These are phyloP conservation scores for Pistacia integerrima DNA, from an alignment of 345 rosid species.

Conservation along the genomic window DNA sequence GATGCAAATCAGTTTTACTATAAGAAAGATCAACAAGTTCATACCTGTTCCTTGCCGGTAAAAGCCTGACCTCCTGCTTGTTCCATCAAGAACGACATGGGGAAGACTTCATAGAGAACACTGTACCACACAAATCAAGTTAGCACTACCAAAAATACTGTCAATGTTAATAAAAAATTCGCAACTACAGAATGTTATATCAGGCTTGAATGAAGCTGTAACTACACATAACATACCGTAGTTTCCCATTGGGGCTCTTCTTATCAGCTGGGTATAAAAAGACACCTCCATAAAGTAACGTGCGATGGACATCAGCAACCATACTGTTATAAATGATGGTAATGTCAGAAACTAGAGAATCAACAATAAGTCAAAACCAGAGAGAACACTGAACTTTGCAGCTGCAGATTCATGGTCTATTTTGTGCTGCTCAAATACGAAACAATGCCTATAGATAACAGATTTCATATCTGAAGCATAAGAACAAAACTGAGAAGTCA, in stretches of 20 bases:
- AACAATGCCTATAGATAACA: not conserved
- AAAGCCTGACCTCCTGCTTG: constrained; percentile 98
- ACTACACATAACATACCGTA: constrained; percentile 59
- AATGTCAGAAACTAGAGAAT: constrained; percentile 10
- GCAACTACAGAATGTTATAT: not conserved
- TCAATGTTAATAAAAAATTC: not conserved
- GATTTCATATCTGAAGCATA: not conserved
- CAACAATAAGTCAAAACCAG: not conserved
- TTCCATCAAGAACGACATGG: constrained; percentile 97
- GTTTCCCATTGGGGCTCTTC: constrained; percentile 91
- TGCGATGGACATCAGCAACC: constrained; percentile 99
- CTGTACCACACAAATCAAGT: constrained; percentile 35
- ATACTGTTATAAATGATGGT: constrained; percentile 51
- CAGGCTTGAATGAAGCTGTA: not conserved
- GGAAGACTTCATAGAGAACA: constrained; percentile 95
- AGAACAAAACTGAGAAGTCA: not conserved
- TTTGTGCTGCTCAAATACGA: not conserved
- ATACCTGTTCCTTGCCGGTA: constrained; percentile 86
- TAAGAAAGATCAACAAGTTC: not conserved
- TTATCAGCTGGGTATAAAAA: constrained; percentile 97
- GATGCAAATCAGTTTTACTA: not conserved
- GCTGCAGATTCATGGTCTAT: not conserved
- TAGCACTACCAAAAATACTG: not conserved
- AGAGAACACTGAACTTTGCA: not conserved
- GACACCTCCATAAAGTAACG: constrained; percentile 91